Conservation (phyloP, 2,329 filamentous ascomycete genomes). For the Passalora sequoiae region DNA sequence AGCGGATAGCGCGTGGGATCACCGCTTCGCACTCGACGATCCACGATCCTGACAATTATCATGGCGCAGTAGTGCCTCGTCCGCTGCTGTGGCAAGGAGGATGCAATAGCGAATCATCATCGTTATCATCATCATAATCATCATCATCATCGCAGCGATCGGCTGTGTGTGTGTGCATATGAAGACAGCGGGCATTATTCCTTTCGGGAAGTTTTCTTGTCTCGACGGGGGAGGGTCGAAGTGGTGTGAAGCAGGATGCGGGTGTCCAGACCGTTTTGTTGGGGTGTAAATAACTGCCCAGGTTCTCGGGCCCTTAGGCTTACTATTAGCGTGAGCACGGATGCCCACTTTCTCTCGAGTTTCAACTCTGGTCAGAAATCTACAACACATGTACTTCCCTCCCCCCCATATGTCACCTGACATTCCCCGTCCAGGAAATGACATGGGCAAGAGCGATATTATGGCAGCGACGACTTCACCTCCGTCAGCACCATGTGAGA, state of each 20-base stretch:
- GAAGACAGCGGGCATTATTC: too few relatives aligned
- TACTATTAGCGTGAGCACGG: background rate
- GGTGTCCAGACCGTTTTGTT: background rate
- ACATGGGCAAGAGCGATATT: background rate
- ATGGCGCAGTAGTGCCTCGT: background rate
- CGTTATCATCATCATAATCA: too few relatives aligned
- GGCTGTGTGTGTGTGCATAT: too few relatives aligned
- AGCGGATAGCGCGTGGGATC: background rate
- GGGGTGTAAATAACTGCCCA: background rate
- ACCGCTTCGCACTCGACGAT: background rate
- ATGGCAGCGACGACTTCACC: background rate
- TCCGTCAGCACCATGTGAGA: conserved; percentile 1
- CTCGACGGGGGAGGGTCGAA: too few relatives aligned
- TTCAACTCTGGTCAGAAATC: too few relatives aligned
- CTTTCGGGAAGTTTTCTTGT: too few relatives aligned
- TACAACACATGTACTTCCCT: too few relatives aligned
- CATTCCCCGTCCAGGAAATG: background rate
- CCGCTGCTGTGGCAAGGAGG: too few relatives aligned
- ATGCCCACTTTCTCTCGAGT: too few relatives aligned
- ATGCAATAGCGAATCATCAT: too few relatives aligned
- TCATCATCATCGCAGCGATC: too few relatives aligned
- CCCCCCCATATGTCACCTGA: too few relatives aligned
- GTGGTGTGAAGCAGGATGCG: background rate
- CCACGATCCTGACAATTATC: background rate
- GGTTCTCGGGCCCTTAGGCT: background rate